phyloP scores from a whole-genome alignment of 2,329 filamentous ascomycete genomes.

The Aspergillus fructus region DNA sequence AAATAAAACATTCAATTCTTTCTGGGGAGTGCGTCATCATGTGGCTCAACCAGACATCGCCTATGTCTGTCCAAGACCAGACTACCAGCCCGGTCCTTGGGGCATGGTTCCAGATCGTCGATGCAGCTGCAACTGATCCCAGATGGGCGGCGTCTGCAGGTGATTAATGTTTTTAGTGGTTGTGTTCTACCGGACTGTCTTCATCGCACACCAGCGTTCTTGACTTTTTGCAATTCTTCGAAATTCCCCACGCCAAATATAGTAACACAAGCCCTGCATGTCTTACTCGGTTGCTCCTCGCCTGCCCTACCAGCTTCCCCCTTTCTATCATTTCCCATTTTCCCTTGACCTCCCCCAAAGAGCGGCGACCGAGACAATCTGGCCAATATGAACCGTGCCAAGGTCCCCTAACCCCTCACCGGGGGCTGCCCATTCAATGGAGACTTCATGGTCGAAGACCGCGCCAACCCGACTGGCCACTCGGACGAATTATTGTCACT shows the following conservation, averaged over 20 bases:
- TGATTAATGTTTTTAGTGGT: too few relatives aligned
- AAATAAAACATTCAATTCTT: too few relatives aligned
- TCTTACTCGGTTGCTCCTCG: slow-evolving; percentile 6
- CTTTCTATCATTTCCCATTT: background rate
- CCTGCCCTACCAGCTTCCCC: background rate
- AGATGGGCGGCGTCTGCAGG: too few relatives aligned
- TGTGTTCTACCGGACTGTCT: too few relatives aligned
- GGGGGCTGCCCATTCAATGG: background rate
- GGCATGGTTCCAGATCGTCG: too few relatives aligned
- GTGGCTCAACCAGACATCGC: background rate
- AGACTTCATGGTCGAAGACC: background rate
- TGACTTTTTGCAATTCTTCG: background rate
- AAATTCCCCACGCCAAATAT: slow-evolving; percentile 15
- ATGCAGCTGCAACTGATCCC: too few relatives aligned
- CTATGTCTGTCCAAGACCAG: background rate
- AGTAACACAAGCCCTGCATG: slow-evolving; percentile 21
- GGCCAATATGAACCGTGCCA: slow-evolving; percentile 4
- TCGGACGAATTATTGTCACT: background rate
- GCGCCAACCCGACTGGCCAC: slow-evolving; percentile 4
- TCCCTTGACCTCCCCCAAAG: background rate
- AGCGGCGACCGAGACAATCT: background rate
- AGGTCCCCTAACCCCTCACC: background rate
- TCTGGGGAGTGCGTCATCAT: background rate
- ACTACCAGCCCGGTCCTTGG: too few relatives aligned
- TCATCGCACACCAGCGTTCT: too few relatives aligned